phyloP scores from a whole-genome alignment of 805 yeast genomes.

The Lachancea cidri region DNA sequence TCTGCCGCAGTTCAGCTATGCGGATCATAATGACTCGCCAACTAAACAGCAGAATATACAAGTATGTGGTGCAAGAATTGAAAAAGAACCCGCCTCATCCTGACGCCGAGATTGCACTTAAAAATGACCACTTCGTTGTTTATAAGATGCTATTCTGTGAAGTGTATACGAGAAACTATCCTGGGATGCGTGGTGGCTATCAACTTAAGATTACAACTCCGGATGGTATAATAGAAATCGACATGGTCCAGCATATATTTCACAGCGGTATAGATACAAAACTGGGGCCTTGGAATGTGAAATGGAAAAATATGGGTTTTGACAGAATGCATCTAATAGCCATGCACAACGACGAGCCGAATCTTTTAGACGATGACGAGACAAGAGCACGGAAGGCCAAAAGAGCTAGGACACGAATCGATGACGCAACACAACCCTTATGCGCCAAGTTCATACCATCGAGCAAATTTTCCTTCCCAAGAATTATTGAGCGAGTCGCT shows the following conservation, averaged over 20 bases:
- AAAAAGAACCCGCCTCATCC: conserved; percentile 1
- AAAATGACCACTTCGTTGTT: not conserved
- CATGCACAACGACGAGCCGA: not conserved
- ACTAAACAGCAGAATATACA: conserved; percentile 4
- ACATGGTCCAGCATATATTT: not conserved
- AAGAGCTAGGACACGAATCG: not conserved
- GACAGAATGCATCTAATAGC: conserved; percentile 2
- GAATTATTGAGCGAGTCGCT: conserved; percentile 2
- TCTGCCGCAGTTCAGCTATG: conserved; percentile 1
- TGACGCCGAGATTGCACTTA: not conserved
- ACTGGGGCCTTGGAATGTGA: conserved; percentile 7
- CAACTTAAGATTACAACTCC: conserved; percentile 1
- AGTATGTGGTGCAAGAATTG: conserved; percentile 2
- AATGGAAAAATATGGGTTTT: conserved; percentile 2
- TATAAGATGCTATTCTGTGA: conserved; percentile 8
- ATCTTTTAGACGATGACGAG: conserved; percentile 3
- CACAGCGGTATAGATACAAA: conserved; percentile 1
- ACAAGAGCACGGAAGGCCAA: conserved; percentile 2
- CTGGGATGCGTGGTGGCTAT: conserved; percentile 1
- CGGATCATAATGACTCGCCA: not conserved
- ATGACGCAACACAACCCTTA: not conserved
- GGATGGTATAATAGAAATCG: conserved; percentile 1
- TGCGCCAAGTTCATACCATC: conserved; percentile 4
- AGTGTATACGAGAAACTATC: not conserved
- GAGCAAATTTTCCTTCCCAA: conserved; percentile 1